phyloP scores from a whole-genome alignment of 225 moss, liverwort and hornwort genomes.

The Takakia lepidozioides region DNA sequence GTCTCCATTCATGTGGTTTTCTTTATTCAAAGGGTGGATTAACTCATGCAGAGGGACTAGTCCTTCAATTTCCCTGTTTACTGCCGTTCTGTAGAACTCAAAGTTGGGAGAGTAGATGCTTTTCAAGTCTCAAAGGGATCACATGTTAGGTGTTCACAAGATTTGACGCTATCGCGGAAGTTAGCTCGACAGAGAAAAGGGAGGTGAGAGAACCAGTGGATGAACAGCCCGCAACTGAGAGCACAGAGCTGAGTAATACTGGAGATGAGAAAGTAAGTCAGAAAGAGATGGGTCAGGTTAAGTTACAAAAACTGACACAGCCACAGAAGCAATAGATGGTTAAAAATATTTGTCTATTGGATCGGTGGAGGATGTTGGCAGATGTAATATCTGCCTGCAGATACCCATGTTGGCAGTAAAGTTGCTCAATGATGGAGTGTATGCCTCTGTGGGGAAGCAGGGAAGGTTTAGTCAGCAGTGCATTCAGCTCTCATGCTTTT shows the following conservation, averaged over 20 bases:
- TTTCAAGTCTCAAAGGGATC: too few relatives aligned
- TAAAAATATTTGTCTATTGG: constrained; percentile 7
- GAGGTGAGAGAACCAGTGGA: constrained; percentile 15
- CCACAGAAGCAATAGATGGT: constrained; percentile 10
- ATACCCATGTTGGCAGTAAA: too few relatives aligned
- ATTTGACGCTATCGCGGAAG: constrained; percentile 25
- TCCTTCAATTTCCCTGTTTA: too few relatives aligned
- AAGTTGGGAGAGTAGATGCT: too few relatives aligned
- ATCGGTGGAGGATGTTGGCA: constrained; percentile 20
- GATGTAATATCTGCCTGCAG: constrained; percentile 5
- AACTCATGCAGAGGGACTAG: too few relatives aligned
- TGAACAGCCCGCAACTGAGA: constrained; percentile 22
- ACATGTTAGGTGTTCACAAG: constrained; percentile 12
- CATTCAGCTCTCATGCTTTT: constrained; percentile 21
- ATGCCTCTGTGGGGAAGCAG: constrained; percentile 9
- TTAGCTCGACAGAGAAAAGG: constrained; percentile 18
- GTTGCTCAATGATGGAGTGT: too few relatives aligned
- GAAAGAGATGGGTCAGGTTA: constrained; percentile 10
- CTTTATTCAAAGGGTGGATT: too few relatives aligned
- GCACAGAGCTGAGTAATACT: constrained; percentile 37
- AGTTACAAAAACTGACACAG: constrained; percentile 13
- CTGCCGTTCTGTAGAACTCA: too few relatives aligned
- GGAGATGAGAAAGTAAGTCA: constrained; percentile 11
- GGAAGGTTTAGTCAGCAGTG: constrained; percentile 23
- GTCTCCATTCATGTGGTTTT: too few relatives aligned